phyloP scores from a whole-genome alignment of 768 basidiomycete genomes.

The Hydnomerulius pinastri region DNA sequence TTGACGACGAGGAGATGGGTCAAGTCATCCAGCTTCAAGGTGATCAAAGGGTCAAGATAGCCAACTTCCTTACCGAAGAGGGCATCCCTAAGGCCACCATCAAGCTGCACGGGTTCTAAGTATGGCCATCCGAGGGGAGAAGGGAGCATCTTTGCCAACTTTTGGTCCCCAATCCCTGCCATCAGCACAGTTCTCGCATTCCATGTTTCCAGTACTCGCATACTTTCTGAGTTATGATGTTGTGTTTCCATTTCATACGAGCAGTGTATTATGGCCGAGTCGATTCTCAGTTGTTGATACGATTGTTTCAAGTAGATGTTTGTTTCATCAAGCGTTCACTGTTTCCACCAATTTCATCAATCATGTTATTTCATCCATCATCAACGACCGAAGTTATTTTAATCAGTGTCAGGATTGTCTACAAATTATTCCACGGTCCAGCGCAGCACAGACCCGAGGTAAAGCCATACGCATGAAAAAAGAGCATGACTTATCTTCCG shows the following conservation, averaged over 20 bases:
- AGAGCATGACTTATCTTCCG: conserved; percentile 20
- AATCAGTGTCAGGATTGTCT: background rate
- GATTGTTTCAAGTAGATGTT: conserved; percentile 25
- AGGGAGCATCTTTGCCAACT: conserved; percentile 5
- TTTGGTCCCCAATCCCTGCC: conserved; percentile 1
- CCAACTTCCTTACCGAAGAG: conserved; percentile 81
- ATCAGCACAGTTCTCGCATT: conserved; percentile 13
- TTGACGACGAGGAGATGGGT: conserved; percentile 94
- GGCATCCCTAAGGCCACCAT: conserved; percentile 76
- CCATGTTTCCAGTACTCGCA: conserved; percentile 20
- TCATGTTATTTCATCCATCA: background rate
- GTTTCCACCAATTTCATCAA: background rate
- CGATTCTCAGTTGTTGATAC: conserved; percentile 23
- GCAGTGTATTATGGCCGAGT: conserved; percentile 28
- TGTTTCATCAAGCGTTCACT: conserved; percentile 6
- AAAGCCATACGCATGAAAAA: conserved; percentile 8
- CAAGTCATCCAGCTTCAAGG: conserved; percentile 98
- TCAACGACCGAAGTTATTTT: no score
- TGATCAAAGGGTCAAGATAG: conserved; percentile 92
- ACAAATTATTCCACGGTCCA: background rate
- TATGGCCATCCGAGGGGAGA: conserved; percentile 4
- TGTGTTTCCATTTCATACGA: conserved; percentile 14
- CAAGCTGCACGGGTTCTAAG: conserved; percentile 88
- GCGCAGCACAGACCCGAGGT: conserved; percentile 3
- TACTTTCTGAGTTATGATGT: conserved; percentile 17